These are phyloP conservation scores for Chlorella vulgaris DNA, from an alignment of 139 green algal species.

Conservation along the genomic window DNA sequence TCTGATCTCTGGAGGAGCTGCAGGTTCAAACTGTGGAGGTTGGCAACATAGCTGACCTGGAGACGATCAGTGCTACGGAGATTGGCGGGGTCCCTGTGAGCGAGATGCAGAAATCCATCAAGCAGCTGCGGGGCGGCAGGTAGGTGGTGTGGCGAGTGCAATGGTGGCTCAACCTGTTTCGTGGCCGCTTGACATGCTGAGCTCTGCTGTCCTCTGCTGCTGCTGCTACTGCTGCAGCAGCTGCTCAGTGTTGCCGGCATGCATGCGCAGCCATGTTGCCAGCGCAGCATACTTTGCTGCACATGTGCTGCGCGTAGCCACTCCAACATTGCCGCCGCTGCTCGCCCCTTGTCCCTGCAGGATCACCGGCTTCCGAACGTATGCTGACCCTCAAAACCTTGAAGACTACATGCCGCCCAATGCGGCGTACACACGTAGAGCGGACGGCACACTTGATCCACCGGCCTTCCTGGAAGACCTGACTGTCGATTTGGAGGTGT, in stretches of 20 bases:
- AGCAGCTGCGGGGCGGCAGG: slow-evolving; percentile 23
- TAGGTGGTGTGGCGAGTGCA: not conserved
- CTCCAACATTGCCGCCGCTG: too few species aligned
- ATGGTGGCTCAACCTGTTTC: not conserved
- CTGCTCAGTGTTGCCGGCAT: too few species aligned
- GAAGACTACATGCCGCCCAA: slow-evolving; percentile 44
- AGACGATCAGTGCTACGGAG: slow-evolving; percentile 28
- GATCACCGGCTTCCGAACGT: slow-evolving; percentile 27
- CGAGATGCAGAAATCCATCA: slow-evolving; percentile 28
- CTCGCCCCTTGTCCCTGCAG: slow-evolving; percentile 14
- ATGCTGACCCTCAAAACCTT: not conserved
- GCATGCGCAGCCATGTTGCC: too few species aligned
- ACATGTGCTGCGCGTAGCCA: too few species aligned
- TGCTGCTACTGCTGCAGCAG: too few species aligned
- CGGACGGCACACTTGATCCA: slow-evolving; percentile 19
- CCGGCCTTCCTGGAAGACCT: slow-evolving; percentile 53
- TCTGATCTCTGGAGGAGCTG: not conserved
- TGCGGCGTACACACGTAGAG: not conserved
- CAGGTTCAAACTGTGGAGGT: slow-evolving; percentile 36
- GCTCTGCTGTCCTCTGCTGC: too few species aligned
- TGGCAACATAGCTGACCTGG: slow-evolving; percentile 51
- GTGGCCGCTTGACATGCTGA: too few species aligned
- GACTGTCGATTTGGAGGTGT: slow-evolving; percentile 12
- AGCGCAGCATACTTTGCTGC: too few species aligned
- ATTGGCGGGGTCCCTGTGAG: slow-evolving; percentile 46